Evolutionary conservation across 768 basidiomycete genomes (phyloP).

Genomic region (Tricholoma sp.): DNA sequence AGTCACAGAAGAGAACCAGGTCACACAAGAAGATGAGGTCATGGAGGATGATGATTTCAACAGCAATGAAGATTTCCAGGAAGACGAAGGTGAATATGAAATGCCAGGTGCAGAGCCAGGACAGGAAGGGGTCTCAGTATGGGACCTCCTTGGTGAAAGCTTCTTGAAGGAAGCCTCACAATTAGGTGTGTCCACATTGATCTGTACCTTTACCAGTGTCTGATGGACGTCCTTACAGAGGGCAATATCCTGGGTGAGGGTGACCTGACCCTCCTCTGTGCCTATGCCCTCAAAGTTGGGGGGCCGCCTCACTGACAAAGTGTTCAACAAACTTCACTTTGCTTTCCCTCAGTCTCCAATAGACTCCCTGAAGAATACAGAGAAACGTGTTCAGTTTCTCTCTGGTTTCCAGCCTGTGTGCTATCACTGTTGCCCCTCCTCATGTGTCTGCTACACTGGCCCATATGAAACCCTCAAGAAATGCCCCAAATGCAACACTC

Average conservation of each 20-base stretch:
- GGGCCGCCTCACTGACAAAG: constrained; percentile 18
- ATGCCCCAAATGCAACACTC: constrained; percentile 34
- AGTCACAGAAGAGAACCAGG: not conserved
- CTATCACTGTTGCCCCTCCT: constrained; percentile 39
- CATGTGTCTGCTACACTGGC: constrained; percentile 20
- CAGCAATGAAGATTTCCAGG: not conserved
- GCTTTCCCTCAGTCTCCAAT: constrained; percentile 18
- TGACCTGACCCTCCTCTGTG: constrained; percentile 21
- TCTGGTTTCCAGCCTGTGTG: constrained; percentile 6
- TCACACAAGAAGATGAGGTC: not conserved
- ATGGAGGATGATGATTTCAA: not conserved
- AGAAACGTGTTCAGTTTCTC: not conserved
- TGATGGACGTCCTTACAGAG: not conserved
- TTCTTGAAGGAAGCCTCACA: constrained; percentile 1
- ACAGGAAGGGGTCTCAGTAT: not conserved
- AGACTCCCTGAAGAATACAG: constrained; percentile 13
- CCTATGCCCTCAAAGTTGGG: constrained; percentile 26
- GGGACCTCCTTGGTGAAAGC: constrained; percentile 1
- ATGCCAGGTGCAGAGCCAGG: too few species aligned
- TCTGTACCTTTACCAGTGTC: not conserved
- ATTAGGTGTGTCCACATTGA: not conserved
- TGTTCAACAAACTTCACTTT: constrained; percentile 20
- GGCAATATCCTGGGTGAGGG: constrained; percentile 8
- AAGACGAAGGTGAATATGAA: not conserved
- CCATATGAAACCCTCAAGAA: constrained; percentile 15